A percentile compares a stretch with the other conserved stretches of the same genome.
Evolutionary conservation across 2,329 filamentous ascomycete genomes (phyloP).

Genomic region (Leptographium galeiforme): DNA sequence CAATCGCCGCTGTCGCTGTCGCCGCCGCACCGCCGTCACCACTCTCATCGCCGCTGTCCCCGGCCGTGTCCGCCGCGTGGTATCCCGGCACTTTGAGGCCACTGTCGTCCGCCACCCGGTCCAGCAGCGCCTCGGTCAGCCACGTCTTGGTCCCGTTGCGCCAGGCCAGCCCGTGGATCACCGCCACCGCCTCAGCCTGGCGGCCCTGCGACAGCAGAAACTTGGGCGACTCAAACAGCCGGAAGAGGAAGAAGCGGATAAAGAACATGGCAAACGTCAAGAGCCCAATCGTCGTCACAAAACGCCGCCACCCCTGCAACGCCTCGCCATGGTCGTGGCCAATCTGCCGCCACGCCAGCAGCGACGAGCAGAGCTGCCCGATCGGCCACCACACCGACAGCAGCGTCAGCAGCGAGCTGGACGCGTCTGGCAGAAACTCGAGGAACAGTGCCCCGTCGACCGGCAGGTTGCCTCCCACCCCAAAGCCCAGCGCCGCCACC

Average conservation of each 20-base stretch:
- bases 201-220: conserved; percentile 65
- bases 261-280: conserved; percentile 67
- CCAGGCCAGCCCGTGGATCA: conserved; percentile 64
- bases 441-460: conserved; percentile 73
- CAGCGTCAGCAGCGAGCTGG: conserved; percentile 60
- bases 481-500: conserved; percentile 49
- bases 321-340: conserved; percentile 37
- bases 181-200: conserved; percentile 65
- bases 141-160: conserved; percentile 58
- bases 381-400: conserved; percentile 83
- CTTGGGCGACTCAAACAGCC: conserved; percentile 75
- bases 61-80: conserved; percentile 1
- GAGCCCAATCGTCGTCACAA: conserved; percentile 57
- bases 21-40: neutral
- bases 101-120: conserved; percentile 35
- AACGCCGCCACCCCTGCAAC: conserved; percentile 64
- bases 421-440: conserved; percentile 66
- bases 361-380: conserved; percentile 59
- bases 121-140: conserved; percentile 58
- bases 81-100: conserved; percentile 2
- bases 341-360: conserved; percentile 66
- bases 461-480: conserved; percentile 63
- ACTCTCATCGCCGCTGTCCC: neutral
- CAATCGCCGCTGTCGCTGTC: neutral
- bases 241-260: conserved; percentile 66